These are phyloP conservation scores for Colletotrichum simmondsii DNA, from an alignment of 2,329 filamentous ascomycete species.

Conservation along the genomic window DNA sequence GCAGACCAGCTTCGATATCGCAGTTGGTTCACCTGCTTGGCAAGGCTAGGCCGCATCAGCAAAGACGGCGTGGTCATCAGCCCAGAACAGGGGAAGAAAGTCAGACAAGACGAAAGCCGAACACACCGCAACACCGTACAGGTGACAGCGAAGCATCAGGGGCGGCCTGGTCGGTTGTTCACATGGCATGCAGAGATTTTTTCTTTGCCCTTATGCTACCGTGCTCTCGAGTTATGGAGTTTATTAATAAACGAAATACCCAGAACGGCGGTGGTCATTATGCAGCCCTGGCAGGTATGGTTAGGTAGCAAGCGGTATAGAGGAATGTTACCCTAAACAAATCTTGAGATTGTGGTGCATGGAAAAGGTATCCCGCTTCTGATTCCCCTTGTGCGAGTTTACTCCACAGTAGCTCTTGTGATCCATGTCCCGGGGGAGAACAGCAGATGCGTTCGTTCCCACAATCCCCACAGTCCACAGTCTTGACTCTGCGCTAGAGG, in stretches of 20 bases:
- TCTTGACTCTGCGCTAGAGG: slow-evolving; percentile 31
- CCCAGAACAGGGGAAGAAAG: background rate
- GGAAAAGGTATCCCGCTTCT: slow-evolving; percentile 2
- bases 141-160: slow-evolving; percentile 17
- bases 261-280: background rate
- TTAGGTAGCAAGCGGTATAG: background rate
- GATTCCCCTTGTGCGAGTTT: background rate
- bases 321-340: background rate
- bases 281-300: background rate
- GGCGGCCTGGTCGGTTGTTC: slow-evolving; percentile 3
- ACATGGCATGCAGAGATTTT: slow-evolving; percentile 8
- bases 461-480: slow-evolving; percentile 30
- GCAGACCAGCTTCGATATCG: slow-evolving; percentile 17
- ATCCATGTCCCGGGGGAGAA: background rate
- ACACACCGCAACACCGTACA: slow-evolving; percentile 22
- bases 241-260: background rate
- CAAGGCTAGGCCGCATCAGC: slow-evolving; percentile 29
- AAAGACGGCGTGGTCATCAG: background rate
- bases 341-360: background rate
- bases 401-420: slow-evolving; percentile 32
- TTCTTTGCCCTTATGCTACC: background rate
- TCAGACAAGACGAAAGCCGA: background rate
- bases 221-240: background rate
- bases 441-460: slow-evolving; percentile 3
- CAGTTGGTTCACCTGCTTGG: slow-evolving; percentile 21